These are phyloP conservation scores for Hypocreales sp. DNA, from an alignment of 2,329 filamentous ascomycete genomes.

Conservation along the genomic window DNA sequence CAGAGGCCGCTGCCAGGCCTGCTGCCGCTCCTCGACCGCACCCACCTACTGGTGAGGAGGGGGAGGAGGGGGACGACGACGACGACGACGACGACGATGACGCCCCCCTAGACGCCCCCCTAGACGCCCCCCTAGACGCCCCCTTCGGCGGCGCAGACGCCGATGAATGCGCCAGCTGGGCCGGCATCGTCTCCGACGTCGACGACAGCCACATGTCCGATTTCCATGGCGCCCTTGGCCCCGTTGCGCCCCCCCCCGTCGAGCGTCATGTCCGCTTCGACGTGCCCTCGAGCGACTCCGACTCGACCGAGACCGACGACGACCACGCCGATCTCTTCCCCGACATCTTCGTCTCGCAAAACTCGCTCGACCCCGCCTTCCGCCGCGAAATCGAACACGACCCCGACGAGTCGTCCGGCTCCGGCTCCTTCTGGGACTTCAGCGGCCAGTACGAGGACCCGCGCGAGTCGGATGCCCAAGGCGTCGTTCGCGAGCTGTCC, in stretches of 20 bases:
- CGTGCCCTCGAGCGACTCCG: constrained; percentile 50
- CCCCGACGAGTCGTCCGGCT: constrained; percentile 39
- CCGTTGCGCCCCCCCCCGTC: constrained; percentile 21
- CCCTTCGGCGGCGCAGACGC: constrained; percentile 20
- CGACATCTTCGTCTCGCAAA: constrained; percentile 65
- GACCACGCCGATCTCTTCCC: constrained; percentile 54
- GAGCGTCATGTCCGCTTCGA: constrained; percentile 63
- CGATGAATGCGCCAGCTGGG: constrained; percentile 36
- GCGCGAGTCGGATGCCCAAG: constrained; percentile 26
- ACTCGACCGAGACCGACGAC: constrained; percentile 47
- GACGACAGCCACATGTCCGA: constrained; percentile 29
- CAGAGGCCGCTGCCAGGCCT: constrained; percentile 22
- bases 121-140: constrained; percentile 15
- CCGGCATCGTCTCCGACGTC: constrained; percentile 34
- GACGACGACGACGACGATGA: constrained; percentile 21
- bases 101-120: not conserved
- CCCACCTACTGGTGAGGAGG: constrained; percentile 24
- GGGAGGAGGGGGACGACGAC: constrained; percentile 20
- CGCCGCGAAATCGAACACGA: constrained; percentile 60
- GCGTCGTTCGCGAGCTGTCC: constrained; percentile 18
- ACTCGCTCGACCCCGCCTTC: constrained; percentile 54
- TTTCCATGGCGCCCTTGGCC: constrained; percentile 21
- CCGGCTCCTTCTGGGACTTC: constrained; percentile 49
- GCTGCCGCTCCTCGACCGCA: constrained; percentile 36
- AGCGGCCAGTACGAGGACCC: constrained; percentile 28